These are phyloP conservation scores for Ustilago nuda DNA, from an alignment of 1,284 basidiomycete genomes.

Conservation along the genomic window DNA sequence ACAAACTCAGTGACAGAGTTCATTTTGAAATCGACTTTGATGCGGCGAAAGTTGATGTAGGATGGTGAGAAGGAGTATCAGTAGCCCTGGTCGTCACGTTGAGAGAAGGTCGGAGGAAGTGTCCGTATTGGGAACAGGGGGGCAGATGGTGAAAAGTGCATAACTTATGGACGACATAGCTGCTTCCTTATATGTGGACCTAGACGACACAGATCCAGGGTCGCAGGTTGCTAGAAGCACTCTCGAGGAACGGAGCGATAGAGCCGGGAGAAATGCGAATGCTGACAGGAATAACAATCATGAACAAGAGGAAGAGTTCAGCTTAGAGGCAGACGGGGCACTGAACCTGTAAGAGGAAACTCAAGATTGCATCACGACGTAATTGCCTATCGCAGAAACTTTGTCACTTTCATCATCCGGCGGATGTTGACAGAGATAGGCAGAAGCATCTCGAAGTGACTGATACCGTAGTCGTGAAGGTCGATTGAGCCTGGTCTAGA, in stretches of 20 bases:
- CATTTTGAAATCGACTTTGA: slow-evolving; percentile 21
- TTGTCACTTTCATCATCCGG: slow-evolving; percentile 13
- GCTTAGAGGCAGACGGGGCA: neutral
- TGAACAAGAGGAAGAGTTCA: neutral
- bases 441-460: neutral
- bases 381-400: slow-evolving; percentile 10
- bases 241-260: neutral
- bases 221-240: neutral
- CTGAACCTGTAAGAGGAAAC: neutral
- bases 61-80: neutral
- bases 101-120: slow-evolving; percentile 1
- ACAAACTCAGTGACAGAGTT: slow-evolving; percentile 23
- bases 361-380: slow-evolving; percentile 36
- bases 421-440: slow-evolving; percentile 9
- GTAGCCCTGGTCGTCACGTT: slow-evolving; percentile 14
- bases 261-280: slow-evolving; percentile 9
- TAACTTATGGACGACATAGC: neutral
- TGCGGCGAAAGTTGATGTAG: neutral
- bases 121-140: neutral
- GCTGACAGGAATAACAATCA: neutral
- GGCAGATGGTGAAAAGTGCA: neutral
- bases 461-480: neutral
- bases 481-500: neutral
- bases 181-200: slow-evolving; percentile 15
- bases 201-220: slow-evolving; percentile 1